Base-by-base conservation (phyloP, 306 rosid genomes). In the Begonia loranthoides region DNA sequence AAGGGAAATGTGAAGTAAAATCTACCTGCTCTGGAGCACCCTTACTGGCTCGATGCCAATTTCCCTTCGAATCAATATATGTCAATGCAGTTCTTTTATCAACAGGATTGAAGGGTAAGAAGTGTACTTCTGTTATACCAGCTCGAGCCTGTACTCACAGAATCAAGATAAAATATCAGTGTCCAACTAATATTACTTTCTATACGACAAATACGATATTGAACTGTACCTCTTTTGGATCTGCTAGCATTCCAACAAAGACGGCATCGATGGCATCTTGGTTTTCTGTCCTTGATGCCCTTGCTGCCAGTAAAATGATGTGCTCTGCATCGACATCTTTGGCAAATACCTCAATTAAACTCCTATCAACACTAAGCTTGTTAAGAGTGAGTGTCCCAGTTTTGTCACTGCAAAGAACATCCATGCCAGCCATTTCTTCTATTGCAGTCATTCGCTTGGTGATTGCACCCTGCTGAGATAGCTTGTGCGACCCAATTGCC, bases 391-490 rank as follows among this genome's bases (percentile, higher is more conserved):
- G 81, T 36, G 99, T 90, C 49, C 99, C 99, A 1, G 99, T 90
- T 75, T 90, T 90, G 71, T 90, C 99, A 65, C 99, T 90, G 79
- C 99, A 90, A 41, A 90, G 90, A 13, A 90, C 97, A 65, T 90
- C 97, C 97, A 90, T 90, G 60, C 97, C 97, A 10, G 99, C 99
- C 95, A 90, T 60, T 74, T 90, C 99, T 75, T 90, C 99, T 52
- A 90, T 90, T 61, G 99, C 99, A 40, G 99, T 90, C 99, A 90
- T 90, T 28, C 99, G 62, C 76, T 90, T 90, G 51, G 99, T 90
- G 73, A 90, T 90, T 19, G 99, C 99, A 56, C 99, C 99, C 56
- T 90, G 99, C 70, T 86, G 86, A 56, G 99, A 83, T 40, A 90
- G 82, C 77, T 83, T 76, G 75, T 90, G 99, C 56, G 99, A 90